Evolutionary conservation across 2,329 filamentous ascomycete genomes (phyloP), one percentile per base, ranked within the genome.

Genomic region (Xylogone sp.): DNA sequence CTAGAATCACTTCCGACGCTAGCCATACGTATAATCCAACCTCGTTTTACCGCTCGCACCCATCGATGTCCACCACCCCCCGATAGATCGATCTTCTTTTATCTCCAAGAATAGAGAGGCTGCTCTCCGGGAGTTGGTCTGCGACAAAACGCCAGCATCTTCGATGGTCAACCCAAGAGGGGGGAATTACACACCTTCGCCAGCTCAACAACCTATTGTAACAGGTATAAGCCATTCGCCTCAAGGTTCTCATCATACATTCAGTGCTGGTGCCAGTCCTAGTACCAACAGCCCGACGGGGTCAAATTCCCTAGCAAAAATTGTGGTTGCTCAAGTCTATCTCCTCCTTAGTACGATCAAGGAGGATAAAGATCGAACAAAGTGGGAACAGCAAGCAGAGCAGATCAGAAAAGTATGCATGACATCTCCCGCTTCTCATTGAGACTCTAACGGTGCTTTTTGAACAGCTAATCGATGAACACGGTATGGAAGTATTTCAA

Each of bases 401-500:
- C 92, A 96, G 75, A 87, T 99, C 65, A 85, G 86, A 71, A 96
- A 95, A 82, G 91, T 95, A 76, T 68, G 81, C 48, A 18, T 29
- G n/a, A 46, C 24, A 42, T 21, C 39, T 20, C 18, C 18, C 42
- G 45, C 19, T 45, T 50, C 13, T 52, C 34, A 34, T 50, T 45
- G 42, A 19, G 45, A 48, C 19, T 43, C 57, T 57, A 47, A 60
- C 48, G 24, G 22, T 18, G 20, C 19, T 48, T 20, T 24, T 46
- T 20, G 45, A n/a, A 21, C 50, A 96, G 89, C 85, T 97, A 69
- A 87, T 97, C 75, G 87, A 96, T 83, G 92, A 93, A 65, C 87
- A 96, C 91, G 92, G 92, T 68, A 99, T 99, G 93, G 95, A 99
- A 79, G 91, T 97, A 68, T 97, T 92, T 70, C 86, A 90, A 55